These are phyloP conservation scores for Pseudonectria foliicola DNA, from an alignment of 2,329 filamentous ascomycete species.

Conservation along the genomic window DNA sequence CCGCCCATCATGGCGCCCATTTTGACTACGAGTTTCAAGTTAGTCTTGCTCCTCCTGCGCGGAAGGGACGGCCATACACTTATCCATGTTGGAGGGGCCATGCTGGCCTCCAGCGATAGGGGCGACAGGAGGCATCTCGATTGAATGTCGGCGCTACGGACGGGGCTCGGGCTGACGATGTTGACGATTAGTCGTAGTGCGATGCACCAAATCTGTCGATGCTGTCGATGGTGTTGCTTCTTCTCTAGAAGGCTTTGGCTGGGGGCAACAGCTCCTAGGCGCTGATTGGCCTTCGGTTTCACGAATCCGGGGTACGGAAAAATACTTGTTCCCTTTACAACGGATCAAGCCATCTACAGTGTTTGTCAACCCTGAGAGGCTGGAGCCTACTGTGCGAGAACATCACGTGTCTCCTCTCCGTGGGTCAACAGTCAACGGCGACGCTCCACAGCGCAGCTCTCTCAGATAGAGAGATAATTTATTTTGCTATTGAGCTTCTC, in stretches of 20 bases:
- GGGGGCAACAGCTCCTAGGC: too few species aligned
- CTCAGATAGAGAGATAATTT: slow-evolving; percentile 18
- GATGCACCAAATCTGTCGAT: too few species aligned
- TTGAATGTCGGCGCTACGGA: too few species aligned
- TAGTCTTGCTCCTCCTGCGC: slow-evolving; percentile 10
- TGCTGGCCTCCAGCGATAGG: slow-evolving; percentile 33
- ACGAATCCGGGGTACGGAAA: too few species aligned
- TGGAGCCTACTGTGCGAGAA: slow-evolving; percentile 18
- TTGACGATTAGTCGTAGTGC: background rate
- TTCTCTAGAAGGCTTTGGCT: too few species aligned
- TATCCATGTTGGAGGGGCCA: slow-evolving; percentile 48
- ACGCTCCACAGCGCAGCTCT: slow-evolving; percentile 18
- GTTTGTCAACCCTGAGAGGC: background rate
- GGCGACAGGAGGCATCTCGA: slow-evolving; percentile 36
- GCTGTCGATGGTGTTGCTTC: too few species aligned
- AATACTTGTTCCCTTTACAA: too few species aligned
- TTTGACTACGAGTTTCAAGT: slow-evolving; percentile 43
- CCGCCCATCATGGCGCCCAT: slow-evolving; percentile 99
- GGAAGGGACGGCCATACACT: slow-evolving; percentile 34
- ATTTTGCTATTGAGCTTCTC: slow-evolving; percentile 10
- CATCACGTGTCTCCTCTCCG: slow-evolving; percentile 30
- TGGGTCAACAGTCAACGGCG: slow-evolving; percentile 17
- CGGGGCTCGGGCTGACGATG: background rate
- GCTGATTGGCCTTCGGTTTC: slow-evolving; percentile 19
- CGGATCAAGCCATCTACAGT: too few species aligned